Evolutionary conservation across 78 protist species (phyloP).

Genomic region (Dictyostelium firmibasis): DNA sequence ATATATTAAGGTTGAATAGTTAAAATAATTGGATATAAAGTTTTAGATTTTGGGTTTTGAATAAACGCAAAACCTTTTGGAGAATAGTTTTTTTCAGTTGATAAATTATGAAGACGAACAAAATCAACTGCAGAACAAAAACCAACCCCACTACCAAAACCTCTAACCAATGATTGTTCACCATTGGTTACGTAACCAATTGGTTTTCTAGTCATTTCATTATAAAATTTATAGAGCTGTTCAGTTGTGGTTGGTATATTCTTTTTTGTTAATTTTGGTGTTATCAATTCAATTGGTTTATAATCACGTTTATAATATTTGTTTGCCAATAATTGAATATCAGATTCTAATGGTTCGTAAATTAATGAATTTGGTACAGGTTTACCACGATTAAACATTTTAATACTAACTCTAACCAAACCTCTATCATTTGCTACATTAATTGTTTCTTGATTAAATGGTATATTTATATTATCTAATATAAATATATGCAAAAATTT

Average conservation of each 20-base stretch:
- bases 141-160: conserved; percentile 59
- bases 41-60: conserved; percentile 56
- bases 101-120: not conserved
- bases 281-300: not conserved
- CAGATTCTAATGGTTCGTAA: conserved; percentile 14
- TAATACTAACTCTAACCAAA: conserved; percentile 47
- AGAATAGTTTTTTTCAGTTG: not conserved
- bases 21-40: conserved; percentile 61
- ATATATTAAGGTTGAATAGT: conserved; percentile 70
- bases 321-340: conserved; percentile 1
- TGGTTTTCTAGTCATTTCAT: conserved; percentile 45
- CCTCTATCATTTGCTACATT: conserved; percentile 51
- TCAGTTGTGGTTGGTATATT: not conserved
- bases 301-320: not conserved
- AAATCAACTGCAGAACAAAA: conserved; percentile 37
- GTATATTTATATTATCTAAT: not conserved
- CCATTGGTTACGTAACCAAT: conserved; percentile 50
- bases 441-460: not conserved
- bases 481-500: too few relatives aligned
- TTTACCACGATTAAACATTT: conserved; percentile 43
- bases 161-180: conserved; percentile 73
- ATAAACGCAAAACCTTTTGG: conserved; percentile 73
- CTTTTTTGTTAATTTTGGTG: not conserved
- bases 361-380: conserved; percentile 63
- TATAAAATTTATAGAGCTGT: not conserved